Evolutionary conservation across 2,329 filamentous ascomycete genomes (phyloP), one percentile per base, ranked within the genome.

Genomic region (Didymellaceae sp.): DNA sequence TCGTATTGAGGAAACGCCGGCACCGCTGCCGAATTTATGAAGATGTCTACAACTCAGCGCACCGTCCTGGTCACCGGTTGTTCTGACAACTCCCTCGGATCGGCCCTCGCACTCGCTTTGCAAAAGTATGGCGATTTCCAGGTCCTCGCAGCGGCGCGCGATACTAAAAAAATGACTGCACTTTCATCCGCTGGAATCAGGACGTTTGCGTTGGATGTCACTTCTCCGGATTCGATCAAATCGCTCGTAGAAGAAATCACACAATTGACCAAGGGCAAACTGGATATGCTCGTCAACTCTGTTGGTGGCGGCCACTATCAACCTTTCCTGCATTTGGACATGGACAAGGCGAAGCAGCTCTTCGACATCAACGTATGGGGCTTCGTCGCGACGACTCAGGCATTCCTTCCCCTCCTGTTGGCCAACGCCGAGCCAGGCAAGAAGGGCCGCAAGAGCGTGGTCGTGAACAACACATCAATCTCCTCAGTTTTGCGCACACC

Each of bases 141-240:
- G 24, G 75, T 79, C 47, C 74, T 73, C 52, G 77, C 76, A 9
- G 77, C 76, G 2, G 71, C 73, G 4, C 74, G 76, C 16, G 65
- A 72, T 30, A 58, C 61, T 2, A 22, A 62, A 13, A 76, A 74
- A 16, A 45, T 46, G 45, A 38, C 25, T 5, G 28, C 26, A 2
- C 28, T 55, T 0, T 34, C 38, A 1, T 43, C 46, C n/a, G 38
- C 34, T 1, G 52, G 47, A 1, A 55, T 51, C 17, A 20, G 26
- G 9, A 47, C 49, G 18, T 4, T 44, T 42, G 3, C 41, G 53
- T 31, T 57, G 4, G 54, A 57, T 17, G 47, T 51, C 11, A 43
- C 41, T 2, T 59, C 53, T 13, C 22, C 43, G 3, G 39, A 56
- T 0, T 59, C 56, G 2, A 54, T 59, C 28, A 55, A 42, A 1